Base-by-base conservation (phyloP, 768 basidiomycete genomes). In the Phanerochaete carnosa region DNA sequence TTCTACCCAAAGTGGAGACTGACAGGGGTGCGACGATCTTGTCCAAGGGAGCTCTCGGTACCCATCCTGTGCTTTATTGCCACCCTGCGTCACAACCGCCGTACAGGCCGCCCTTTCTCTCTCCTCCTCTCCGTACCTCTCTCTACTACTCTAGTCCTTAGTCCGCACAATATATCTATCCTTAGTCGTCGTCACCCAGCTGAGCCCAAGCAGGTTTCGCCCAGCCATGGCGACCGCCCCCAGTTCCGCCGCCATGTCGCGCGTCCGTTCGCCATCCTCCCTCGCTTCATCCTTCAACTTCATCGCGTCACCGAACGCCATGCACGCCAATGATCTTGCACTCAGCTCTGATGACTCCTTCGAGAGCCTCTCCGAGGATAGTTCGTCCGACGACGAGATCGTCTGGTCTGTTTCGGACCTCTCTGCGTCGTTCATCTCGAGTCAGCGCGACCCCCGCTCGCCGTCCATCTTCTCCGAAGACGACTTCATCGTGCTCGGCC, bases 401-500 rank as follows among this genome's bases (percentile, higher is more conserved):
- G 80, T 86, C 22, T 84, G 80, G 77, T 73, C 67, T 43, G 61
- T 70, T 53, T 69, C 69, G 32, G 68, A 68, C 63, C 75, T 81
- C 43, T 76, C 77, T 30, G 67, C 58, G 29, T 72, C 69, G 33
- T 62, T 64, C 39, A 68, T 72, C 25, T 69, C 72, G 13, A 70
- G 70, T 29, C 68, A 56, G 66, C 65, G 19, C 39, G 70, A 70
- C 13, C 69, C 70, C 53, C 65, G 66, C 55, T 75, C 69, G 57
- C 62, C 67, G 26, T 69, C 61, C 51, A 64, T 69, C 28, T 70
- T 74, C 25, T 79, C 78, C 12, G 82, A 82, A 64, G 77, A 81
- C 50, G 84, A 85, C 58, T 83, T 80, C 66, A 79, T 84, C 53
- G 68, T 84, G 55, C 73, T 85, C 58, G 76, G 73, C 61, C 65